Percentiles rank a stretch among this genome's conserved stretches.
These are phyloP conservation scores for Trypanosoma platydactyli DNA, from an alignment of 208 protist species.

Conservation along the genomic window DNA sequence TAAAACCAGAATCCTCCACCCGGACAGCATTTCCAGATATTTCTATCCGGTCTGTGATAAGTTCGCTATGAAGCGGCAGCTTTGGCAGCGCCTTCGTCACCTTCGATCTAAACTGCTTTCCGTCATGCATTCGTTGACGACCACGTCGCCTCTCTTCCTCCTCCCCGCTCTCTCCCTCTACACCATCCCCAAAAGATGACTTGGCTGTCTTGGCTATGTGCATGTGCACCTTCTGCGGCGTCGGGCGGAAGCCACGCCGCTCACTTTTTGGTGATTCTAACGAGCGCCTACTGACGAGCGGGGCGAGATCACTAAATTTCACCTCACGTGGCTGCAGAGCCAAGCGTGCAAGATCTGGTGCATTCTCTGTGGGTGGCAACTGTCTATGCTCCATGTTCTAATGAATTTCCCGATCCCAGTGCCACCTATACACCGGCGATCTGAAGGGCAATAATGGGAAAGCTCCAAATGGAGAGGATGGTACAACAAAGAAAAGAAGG, in stretches of 20 bases:
- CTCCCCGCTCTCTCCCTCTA: constrained; percentile 27
- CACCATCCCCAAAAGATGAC: background rate
- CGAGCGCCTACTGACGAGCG: background rate
- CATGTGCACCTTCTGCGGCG: constrained; percentile 13
- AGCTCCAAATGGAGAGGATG: constrained; percentile 1
- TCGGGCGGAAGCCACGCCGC: constrained; percentile 27
- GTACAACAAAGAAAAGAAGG: constrained; percentile 2
- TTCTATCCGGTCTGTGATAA: constrained; percentile 34
- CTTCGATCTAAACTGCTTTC: constrained; percentile 1
- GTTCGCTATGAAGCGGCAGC: background rate
- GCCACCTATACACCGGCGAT: background rate
- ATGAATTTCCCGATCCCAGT: background rate
- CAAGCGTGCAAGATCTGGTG: constrained; percentile 18
- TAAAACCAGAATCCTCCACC: constrained; percentile 31
- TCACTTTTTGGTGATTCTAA: constrained; percentile 17
- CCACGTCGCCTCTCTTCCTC: constrained; percentile 28
- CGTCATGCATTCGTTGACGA: constrained; percentile 1
- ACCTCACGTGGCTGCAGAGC: constrained; percentile 60
- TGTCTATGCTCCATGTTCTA: constrained; percentile 21
- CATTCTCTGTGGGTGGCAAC: background rate
- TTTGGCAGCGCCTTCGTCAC: background rate
- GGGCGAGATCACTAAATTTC: constrained; percentile 39
- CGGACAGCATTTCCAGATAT: constrained; percentile 81
- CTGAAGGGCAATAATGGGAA: constrained; percentile 3
- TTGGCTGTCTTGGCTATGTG: constrained; percentile 2